phyloP scores from a whole-genome alignment of 306 rosid genomes.

The Castanea sativa region DNA sequence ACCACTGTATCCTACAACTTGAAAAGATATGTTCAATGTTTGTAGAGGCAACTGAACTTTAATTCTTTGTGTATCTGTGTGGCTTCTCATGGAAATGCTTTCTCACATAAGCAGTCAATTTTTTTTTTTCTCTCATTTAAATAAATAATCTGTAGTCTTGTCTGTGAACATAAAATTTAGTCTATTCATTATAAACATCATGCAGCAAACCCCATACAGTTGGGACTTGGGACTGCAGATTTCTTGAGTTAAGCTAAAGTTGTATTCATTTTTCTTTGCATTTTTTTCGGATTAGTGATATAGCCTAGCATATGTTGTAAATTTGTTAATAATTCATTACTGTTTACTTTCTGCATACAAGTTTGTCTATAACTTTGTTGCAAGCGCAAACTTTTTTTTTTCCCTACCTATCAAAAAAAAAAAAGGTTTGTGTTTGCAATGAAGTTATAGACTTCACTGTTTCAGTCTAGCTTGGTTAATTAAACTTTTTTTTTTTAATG shows the following conservation, averaged over 20 bases:
- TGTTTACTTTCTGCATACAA: constrained; percentile 2
- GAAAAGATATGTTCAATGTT: not conserved
- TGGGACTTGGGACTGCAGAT: not conserved
- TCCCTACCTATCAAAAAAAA: too few species aligned
- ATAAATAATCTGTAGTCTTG: not conserved
- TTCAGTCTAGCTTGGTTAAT: constrained; percentile 23
- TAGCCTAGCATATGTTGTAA: constrained; percentile 6
- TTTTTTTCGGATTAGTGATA: not conserved
- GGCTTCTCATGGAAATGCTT: not conserved
- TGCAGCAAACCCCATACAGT: not conserved
- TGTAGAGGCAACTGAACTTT: not conserved
- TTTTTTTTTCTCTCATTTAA: not conserved
- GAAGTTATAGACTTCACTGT: constrained; percentile 17
- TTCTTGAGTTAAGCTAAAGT: not conserved
- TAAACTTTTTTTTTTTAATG: constrained; percentile 22
- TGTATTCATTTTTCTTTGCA: not conserved
- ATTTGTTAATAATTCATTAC: constrained; percentile 15
- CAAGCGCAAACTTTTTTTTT: too few species aligned
- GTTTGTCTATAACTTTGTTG: not conserved
- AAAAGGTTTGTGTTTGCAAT: not conserved
- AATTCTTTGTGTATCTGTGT: not conserved
- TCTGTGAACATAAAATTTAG: not conserved
- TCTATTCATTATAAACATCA: not conserved
- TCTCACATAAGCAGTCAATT: not conserved
- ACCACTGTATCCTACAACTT: not conserved